Evolutionary conservation across 2,329 filamentous ascomycete genomes (phyloP).

Genomic region (Trichoderma sp.): DNA sequence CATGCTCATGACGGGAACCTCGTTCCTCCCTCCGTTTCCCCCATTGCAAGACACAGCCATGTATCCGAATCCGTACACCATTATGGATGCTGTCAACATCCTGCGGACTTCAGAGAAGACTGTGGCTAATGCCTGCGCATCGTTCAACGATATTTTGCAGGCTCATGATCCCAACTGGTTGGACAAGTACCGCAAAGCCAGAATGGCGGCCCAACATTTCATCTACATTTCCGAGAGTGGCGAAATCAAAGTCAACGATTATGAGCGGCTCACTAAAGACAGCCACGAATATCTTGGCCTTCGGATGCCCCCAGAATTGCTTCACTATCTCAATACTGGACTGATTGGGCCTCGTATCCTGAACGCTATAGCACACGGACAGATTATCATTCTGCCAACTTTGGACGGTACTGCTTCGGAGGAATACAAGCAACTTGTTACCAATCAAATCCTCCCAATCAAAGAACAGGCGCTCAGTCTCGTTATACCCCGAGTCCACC

Average conservation of each 20-base stretch:
- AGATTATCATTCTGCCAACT: conserved; percentile 77
- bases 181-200: conserved; percentile 82
- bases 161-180: conserved; percentile 72
- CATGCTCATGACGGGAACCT: conserved; percentile 77
- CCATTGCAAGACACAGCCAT: conserved; percentile 62
- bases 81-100: conserved; percentile 76
- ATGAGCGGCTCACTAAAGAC: conserved; percentile 72
- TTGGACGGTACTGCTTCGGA: conserved; percentile 77
- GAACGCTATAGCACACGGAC: conserved; percentile 76
- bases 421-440: conserved; percentile 78
- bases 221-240: conserved; percentile 78
- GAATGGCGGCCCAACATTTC: conserved; percentile 83
- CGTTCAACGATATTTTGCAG: conserved; percentile 76
- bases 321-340: conserved; percentile 83
- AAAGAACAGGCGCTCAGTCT: conserved; percentile 76
- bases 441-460: conserved; percentile 68
- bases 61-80: conserved; percentile 57
- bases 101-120: conserved; percentile 66
- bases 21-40: conserved; percentile 77
- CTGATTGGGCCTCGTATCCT: conserved; percentile 76
- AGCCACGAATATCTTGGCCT: conserved; percentile 89
- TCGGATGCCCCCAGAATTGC: conserved; percentile 83
- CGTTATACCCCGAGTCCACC: conserved; percentile 74
- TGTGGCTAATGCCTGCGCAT: conserved; percentile 70
- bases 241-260: conserved; percentile 70